These are phyloP conservation scores for Aphanomyces invadans DNA, from an alignment of 352 stramenopile species.

Conservation along the genomic window DNA sequence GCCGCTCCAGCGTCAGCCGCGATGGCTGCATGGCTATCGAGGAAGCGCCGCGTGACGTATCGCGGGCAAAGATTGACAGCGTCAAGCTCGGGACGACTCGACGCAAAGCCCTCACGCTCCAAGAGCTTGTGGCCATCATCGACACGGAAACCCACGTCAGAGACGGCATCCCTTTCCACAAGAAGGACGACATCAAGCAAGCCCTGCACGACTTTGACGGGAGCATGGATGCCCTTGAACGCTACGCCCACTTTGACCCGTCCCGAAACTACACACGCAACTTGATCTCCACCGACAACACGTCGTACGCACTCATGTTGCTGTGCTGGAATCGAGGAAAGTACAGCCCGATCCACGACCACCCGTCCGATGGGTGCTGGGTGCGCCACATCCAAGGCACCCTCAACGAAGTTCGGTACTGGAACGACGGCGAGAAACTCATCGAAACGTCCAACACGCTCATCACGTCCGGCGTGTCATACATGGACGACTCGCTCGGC, in stretches of 20 bases:
- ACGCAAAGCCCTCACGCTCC: constrained; percentile 27
- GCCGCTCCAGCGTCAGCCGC: too few species aligned
- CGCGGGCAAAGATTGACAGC: too few species aligned
- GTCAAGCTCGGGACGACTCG: neutral
- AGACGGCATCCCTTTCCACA: constrained; percentile 32
- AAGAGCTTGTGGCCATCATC: constrained; percentile 39
- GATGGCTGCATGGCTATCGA: too few species aligned
- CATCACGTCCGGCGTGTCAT: constrained; percentile 63
- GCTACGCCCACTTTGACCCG: constrained; percentile 76
- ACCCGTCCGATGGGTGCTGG: constrained; percentile 90
- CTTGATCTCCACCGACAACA: constrained; percentile 87
- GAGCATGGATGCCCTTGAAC: constrained; percentile 52
- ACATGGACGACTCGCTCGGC: constrained; percentile 87
- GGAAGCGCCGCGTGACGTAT: too few species aligned
- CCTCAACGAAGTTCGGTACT: constrained; percentile 88
- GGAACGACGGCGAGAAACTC: constrained; percentile 30
- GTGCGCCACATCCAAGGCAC: constrained; percentile 79
- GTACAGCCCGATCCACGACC: constrained; percentile 89
- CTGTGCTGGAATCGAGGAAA: constrained; percentile 89
- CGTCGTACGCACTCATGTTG: constrained; percentile 90
- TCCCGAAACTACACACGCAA: constrained; percentile 90
- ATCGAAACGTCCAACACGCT: constrained; percentile 53
- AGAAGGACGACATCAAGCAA: constrained; percentile 28
- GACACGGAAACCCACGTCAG: constrained; percentile 36
- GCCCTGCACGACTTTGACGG: constrained; percentile 24